Base-by-base conservation (phyloP, 768 basidiomycete species). In the Clitopilus passeckerianus region DNA sequence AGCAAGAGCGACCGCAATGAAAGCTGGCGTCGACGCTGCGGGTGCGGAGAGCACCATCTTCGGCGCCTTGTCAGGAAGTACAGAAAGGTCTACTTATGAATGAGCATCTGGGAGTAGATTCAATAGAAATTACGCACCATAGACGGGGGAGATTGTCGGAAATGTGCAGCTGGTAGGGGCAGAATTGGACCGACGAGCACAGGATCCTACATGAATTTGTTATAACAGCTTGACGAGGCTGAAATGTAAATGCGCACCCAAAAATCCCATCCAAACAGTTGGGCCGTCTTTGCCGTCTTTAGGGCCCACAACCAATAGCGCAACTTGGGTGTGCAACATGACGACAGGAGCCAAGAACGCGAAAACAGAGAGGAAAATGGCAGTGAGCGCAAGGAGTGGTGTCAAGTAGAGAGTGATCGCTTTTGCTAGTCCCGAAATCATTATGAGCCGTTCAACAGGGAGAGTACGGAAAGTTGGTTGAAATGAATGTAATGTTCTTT, bases 351-450 rank as follows among this genome's bases (percentile, higher is more conserved):
- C 82, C n/a, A 90, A 73, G 61, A 83, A 89, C 4, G 85, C 80
- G 62, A 93, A 83, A 1, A 90, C 67, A 3, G 83, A 75, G 43
- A 93, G 82, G 34, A 92, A 64, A 54, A 88, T 73, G 9, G 89
- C 81, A 5, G 89, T 84, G 44, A 91, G 73, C 61, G 83, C 79
- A 54, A 92, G 73, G 5, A 89, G 22, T 22, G 89, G 87, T 1
- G 89, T 79, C 56, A 92, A 77, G 67, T 86, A 90, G 56, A 89
- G 75, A 57, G 81, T 85, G 63, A 84, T 75, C 58, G 82, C 80
- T 77, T 86, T 90, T 14, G 89, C 86, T 43, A 90, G 77, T 63
- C 83, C 81, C 61, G 84, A 75, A 66, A 92, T 85, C 91, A 91
- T 93, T 65, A 56, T 76, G 66, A 53, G 57, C 37, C 14, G 34